A percentile compares a stretch with the other conserved stretches of the same genome.
phyloP scores from a whole-genome alignment of 2,329 filamentous ascomycete genomes.

The Aspergillus arachidicola region DNA sequence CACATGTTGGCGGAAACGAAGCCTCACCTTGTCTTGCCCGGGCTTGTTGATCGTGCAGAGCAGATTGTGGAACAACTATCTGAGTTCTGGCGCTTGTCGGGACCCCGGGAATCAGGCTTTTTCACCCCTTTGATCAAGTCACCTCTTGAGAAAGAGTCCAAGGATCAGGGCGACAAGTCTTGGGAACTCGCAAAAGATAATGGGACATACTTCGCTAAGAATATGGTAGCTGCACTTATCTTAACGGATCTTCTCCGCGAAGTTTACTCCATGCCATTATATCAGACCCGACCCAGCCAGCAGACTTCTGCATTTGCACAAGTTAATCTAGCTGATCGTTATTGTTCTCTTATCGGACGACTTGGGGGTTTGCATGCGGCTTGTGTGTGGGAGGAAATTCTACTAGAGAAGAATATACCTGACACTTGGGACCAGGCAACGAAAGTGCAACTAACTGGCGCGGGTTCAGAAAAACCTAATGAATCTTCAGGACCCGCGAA shows the following conservation, averaged over 20 bases:
- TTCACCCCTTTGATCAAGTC: constrained; percentile 66
- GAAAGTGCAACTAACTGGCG: constrained; percentile 42
- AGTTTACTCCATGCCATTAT: constrained; percentile 68
- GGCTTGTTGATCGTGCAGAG: constrained; percentile 74
- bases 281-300: constrained; percentile 63
- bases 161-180: constrained; percentile 19
- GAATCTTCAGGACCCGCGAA: constrained; percentile 29
- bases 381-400: constrained; percentile 82
- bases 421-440: constrained; percentile 56
- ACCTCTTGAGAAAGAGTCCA: constrained; percentile 20
- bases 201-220: constrained; percentile 78
- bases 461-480: constrained; percentile 46
- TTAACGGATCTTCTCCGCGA: constrained; percentile 75
- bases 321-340: constrained; percentile 84
- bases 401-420: constrained; percentile 73
- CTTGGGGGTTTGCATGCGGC: constrained; percentile 78
- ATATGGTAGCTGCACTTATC: constrained; percentile 74
- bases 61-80: constrained; percentile 68
- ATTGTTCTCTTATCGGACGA: constrained; percentile 70
- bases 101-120: constrained; percentile 60
- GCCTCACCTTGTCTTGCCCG: constrained; percentile 78
- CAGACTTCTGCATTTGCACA: constrained; percentile 68
- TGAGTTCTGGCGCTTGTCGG: constrained; percentile 59
- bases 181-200: constrained; percentile 49
- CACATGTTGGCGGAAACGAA: constrained; percentile 78